Base-by-base conservation (phyloP, 1,284 basidiomycete species). In the Ustilago xerochloae region DNA sequence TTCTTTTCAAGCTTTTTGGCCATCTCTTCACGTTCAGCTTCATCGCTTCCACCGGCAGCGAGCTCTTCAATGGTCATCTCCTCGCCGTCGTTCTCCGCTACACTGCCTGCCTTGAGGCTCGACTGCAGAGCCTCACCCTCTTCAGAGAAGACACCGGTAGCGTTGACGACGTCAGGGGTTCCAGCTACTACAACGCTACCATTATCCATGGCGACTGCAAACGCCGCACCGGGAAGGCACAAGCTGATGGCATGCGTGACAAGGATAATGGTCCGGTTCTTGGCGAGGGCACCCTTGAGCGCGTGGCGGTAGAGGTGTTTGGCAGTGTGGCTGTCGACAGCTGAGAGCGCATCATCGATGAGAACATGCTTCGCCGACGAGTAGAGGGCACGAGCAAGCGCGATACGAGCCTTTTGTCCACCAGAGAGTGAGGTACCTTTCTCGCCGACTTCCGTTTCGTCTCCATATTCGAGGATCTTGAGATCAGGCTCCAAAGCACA, bases 391-490 rank as follows among this genome's bases (percentile, higher is more conserved):
- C 96, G 90, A 22, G 95, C 95, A 7, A 83, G 66, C 7, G 78
- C 81, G 28, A 86, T 81, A 87, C 96, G 88, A 32, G 94, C 94
- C 80, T 98, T 97, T 84, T 99, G 96, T 28, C 96, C 96, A 60
- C 96, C 96, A 22, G 92, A 93, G 30, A 88, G 85, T 1, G 87
- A 86, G 2, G 87, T 88, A n/a, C 83, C 82, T 84, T 91, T 90
- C 86, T 94, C 93, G 26, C 93, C 93, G 62, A 94, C 93, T 84
- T 95, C 92, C 0, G 94, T 92, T 81, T 93, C 89, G 79, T 98
- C 95, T 4, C 94, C 93, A 81, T 97, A 94, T 84, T 97, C 95
- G 26, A 98, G 87, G 57, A 98, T 94, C 59, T 91, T 88, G 45
- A 98, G 87, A 83, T 99, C 96, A 38, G 88, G 88, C 29, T 91